Conservation (phyloP, 352 stramenopile species). For the Globisporangium irregulare region DNA sequence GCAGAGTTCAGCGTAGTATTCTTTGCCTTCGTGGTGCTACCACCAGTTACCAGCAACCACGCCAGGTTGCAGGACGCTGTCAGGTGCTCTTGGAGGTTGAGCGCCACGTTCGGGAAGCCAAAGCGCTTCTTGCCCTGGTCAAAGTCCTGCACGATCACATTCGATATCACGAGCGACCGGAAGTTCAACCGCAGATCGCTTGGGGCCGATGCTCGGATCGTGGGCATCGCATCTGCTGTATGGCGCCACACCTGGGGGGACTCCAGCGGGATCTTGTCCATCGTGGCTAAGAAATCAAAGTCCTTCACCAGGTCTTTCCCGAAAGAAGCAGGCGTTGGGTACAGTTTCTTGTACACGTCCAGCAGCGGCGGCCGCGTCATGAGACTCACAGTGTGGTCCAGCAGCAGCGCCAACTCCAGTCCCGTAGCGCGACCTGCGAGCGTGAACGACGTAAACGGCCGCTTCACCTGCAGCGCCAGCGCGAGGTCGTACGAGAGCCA, state of each 20-base stretch:
- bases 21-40: not conserved
- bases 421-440: constrained; percentile 1
- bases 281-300: constrained; percentile 1
- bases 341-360: not conserved
- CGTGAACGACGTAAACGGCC: not conserved
- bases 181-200: not conserved
- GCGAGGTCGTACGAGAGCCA: constrained; percentile 3
- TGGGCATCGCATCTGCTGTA: not conserved
- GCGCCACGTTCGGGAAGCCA: not conserved
- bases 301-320: not conserved
- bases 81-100: not conserved
- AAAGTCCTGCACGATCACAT: constrained; percentile 4
- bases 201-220: not conserved
- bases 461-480: constrained; percentile 1
- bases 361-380: not conserved
- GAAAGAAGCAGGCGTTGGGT: not conserved
- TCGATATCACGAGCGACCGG: constrained; percentile 1
- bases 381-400: not conserved
- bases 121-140: constrained; percentile 8
- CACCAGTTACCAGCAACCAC: not conserved
- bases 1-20: not conserved
- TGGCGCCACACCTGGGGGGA: not conserved
- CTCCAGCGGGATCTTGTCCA: constrained; percentile 4
- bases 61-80: constrained; percentile 2
- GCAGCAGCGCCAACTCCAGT: not conserved